Base-by-base conservation (phyloP, 805 yeast species). In the Metschnikowia koreensis region DNA sequence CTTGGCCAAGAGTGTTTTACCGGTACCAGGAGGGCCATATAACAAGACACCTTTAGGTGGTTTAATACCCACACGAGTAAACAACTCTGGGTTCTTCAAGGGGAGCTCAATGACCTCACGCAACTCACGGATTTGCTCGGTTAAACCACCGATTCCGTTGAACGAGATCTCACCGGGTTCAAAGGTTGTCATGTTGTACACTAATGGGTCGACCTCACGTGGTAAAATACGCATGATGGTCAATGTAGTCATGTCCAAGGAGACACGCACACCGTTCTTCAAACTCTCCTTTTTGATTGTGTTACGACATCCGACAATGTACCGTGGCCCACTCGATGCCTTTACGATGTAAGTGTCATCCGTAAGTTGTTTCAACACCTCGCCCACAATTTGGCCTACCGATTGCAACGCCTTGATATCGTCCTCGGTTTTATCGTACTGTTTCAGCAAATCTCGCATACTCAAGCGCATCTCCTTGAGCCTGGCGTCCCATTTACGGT, bases 11-110 rank as follows among this genome's bases (percentile, higher is more conserved):
- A 93, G 76, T 0, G 99, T 93, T 69, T 93, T 93, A 66, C 99
- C 98, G 0, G 99, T 94, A 64, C 99, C 99, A 26, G 99, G 99
- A 7, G 99, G 99, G 7, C 99, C 99, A 66, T 94, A 94, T 47
- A 94, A 78, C 56, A 94, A 75, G 28, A 93, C 98, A 69, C 98
- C 99, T 71, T 94, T 94, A 52, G 99, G 99, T n/a, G 97, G 96
- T 67, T 91, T 91, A 70, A 94, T 94, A 45, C 99, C 99, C 34
- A 94, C 97, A 68, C 99, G 84, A 55, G 88, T 77, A 70, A 94
- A 94, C 62, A 94, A 80, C 72, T 94, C 99, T 2, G 99, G 99
- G 69, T 94, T 94, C 71, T 94, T 94, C 66, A 94, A 80, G 2
- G 99, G 99, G 64, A 94, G 77, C 73, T 94, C 99, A 67, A 94